Evolutionary conservation across 345 rosid species (phyloP).

Genomic region (Punica granatum): DNA sequence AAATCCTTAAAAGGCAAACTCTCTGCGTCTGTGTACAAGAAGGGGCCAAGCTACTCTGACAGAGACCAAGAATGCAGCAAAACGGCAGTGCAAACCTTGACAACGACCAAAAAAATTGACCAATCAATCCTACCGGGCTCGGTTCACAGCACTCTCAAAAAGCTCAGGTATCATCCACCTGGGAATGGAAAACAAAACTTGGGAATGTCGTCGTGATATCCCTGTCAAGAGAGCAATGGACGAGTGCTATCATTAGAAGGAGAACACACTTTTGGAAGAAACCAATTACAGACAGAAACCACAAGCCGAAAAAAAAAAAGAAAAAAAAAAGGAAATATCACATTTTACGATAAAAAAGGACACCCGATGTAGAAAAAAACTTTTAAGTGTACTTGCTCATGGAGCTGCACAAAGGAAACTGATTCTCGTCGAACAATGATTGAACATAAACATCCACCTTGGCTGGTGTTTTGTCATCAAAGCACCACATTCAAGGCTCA

Average conservation of each 20-base stretch:
- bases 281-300: background rate
- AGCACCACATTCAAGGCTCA: too few relatives aligned
- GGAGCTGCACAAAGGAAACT: too few relatives aligned
- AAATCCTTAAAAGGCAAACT: background rate
- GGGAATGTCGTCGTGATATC: conserved; percentile 96
- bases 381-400: too few relatives aligned
- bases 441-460: too few relatives aligned
- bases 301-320: background rate
- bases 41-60: background rate
- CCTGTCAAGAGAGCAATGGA: conserved; percentile 28
- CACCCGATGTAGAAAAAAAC: too few relatives aligned
- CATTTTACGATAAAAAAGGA: too few relatives aligned
- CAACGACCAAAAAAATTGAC: background rate
- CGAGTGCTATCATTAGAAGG: background rate
- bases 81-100: background rate
- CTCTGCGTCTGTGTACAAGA: background rate
- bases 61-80: background rate
- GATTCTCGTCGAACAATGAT: too few relatives aligned
- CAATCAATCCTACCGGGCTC: background rate
- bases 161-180: conserved; percentile 76
- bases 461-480: too few relatives aligned
- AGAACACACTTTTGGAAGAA: background rate
- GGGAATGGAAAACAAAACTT: conserved; percentile 96
- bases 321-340: too few relatives aligned
- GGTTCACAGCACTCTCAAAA: background rate